These are phyloP conservation scores for Candida suzukii DNA, from an alignment of 805 yeast species.

Conservation along the genomic window DNA sequence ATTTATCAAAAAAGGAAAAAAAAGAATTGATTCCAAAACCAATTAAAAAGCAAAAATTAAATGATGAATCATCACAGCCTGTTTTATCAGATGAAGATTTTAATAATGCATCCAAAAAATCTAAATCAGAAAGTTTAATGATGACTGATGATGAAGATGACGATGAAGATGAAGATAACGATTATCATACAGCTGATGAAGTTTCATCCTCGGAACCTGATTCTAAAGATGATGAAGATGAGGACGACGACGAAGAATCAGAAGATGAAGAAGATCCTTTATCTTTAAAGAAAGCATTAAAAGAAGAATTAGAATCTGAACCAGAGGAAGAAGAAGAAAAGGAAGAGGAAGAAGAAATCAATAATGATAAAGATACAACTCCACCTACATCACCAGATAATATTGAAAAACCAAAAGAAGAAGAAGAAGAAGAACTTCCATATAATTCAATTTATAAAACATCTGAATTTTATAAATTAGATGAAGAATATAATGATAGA, in stretches of 20 bases:
- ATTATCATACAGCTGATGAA: conserved; percentile 24
- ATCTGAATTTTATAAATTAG: conserved; percentile 46
- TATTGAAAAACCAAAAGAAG: neutral
- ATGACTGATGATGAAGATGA: conserved; percentile 1
- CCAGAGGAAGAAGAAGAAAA: neutral
- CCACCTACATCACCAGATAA: conserved; percentile 3
- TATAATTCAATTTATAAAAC: conserved; percentile 15
- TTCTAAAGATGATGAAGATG: conserved; percentile 4
- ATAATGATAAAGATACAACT: neutral
- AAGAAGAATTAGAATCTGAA: neutral
- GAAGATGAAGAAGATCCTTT: conserved; percentile 1
- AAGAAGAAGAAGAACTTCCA: conserved; percentile 1
- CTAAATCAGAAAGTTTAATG: neutral
- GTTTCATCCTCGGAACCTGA: conserved; percentile 4
- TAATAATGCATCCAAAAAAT: neutral
- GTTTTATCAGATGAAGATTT: conserved; percentile 5
- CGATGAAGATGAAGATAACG: conserved; percentile 22
- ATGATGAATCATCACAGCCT: conserved; percentile 1
- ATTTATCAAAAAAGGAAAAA: conserved; percentile 40
- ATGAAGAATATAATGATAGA: conserved; percentile 49
- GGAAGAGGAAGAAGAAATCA: neutral
- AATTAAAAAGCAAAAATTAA: conserved; percentile 8
- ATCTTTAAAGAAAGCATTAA: neutral
- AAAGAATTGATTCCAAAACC: conserved; percentile 18
- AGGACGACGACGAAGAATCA: neutral